Base-by-base conservation (phyloP, 1,284 basidiomycete genomes). In the Kwoniella shivajii region DNA sequence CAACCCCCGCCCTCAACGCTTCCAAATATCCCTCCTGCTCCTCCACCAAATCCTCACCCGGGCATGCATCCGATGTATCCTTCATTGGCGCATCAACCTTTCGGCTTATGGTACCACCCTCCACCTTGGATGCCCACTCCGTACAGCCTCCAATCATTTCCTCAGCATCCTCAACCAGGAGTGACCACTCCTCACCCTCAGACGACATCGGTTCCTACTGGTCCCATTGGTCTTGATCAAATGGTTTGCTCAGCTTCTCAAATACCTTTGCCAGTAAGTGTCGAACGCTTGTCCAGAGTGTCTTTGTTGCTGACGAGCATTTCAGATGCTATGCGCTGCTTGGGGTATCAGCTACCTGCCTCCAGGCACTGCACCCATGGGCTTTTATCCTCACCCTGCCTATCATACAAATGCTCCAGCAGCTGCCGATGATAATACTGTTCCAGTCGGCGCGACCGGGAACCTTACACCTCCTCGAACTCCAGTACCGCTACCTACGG, bases 331-430 rank as follows among this genome's bases (percentile, higher is more conserved):
- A 3, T 57, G 49, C 16, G 49, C 55, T 14, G 29, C 49, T 0
- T 52, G 42, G 55, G 49, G 49, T 20, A 46, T 51, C 6, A 38
- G 55, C 2, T 57, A 57, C 26, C 7, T 47, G 3, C 49, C 55
- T 7, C 46, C 46, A 7, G 46, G 46, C 2, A 14, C 39, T 9
- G 13, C n/a, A 6, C 57, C 31, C n/a, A n/a, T n/a, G n/a, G n/a
- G n/a, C n/a, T n/a, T n/a, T 18, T 33, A 34, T n/a, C 37, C 48
- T 16, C 26, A 33, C 26, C 13, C 26, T 18, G 18, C 41, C 24
- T 11, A 20, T 14, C 30, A 11, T 14, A 10, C 37, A 49, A 20
- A 33, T 24, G 9, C 39, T 30, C 11, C 33, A 33, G 16, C 47
- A 52, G 34, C 30, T 31, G 10, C 16, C 11, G 34, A 7, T 24